Percentiles rank a stretch among this genome's conserved stretches.
phyloP scores from a whole-genome alignment of 495 filamentous ascomycete genomes.

The Neurospora sp. region DNA sequence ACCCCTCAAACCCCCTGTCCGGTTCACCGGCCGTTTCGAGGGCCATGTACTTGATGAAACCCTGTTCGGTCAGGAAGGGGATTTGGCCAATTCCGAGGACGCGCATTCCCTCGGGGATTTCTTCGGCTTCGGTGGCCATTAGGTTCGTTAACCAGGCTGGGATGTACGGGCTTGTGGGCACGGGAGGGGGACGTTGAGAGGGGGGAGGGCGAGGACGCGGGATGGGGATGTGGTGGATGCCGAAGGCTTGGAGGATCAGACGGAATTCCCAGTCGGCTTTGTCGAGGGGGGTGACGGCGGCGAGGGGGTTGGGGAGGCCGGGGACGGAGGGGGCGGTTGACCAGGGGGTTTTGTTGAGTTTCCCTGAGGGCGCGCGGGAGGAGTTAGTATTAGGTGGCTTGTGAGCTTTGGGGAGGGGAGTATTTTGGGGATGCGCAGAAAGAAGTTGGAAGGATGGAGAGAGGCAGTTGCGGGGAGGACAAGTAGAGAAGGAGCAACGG shows the following conservation, averaged over 20 bases:
- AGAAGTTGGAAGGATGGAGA: not conserved
- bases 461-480: not conserved
- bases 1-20: not conserved
- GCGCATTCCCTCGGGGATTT: not conserved
- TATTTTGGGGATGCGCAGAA: not conserved
- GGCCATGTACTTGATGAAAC: not conserved
- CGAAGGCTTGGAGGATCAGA: not conserved
- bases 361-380: not conserved
- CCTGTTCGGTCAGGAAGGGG: rapidly evolving
- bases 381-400: not conserved
- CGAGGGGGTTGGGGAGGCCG: not conserved
- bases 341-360: not conserved
- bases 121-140: not conserved
- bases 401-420: not conserved
- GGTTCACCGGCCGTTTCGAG: not conserved
- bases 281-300: not conserved
- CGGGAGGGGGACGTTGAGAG: not conserved
- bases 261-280: not conserved
- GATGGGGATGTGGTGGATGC: not conserved
- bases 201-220: not conserved
- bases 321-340: not conserved
- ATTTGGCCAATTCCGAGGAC: not conserved
- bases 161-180: not conserved
- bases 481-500: not conserved
- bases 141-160: not conserved